Conservation (phyloP, 331 rosid species). For the Prunus yedoensis region DNA sequence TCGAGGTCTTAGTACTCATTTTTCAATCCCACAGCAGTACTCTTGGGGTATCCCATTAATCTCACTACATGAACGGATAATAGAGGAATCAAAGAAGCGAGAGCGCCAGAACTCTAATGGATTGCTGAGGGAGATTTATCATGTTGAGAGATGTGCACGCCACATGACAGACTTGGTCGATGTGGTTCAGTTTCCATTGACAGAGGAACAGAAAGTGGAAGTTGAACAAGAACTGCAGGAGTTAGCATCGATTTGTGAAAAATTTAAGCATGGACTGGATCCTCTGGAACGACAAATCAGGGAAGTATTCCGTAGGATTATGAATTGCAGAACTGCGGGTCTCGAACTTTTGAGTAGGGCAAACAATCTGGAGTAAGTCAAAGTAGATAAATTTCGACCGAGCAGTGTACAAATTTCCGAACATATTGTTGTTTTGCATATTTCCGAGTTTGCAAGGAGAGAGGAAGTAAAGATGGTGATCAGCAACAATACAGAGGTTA, state of each 20-base stretch:
- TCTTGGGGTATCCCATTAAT: constrained; percentile 62
- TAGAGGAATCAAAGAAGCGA: constrained; percentile 77
- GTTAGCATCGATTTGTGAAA: constrained; percentile 51
- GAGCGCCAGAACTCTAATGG: constrained; percentile 70
- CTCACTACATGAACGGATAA: constrained; percentile 62
- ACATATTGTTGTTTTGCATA: constrained; percentile 31
- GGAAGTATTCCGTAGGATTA: constrained; percentile 69
- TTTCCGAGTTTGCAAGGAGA: constrained; percentile 38
- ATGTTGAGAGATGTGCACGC: constrained; percentile 59
- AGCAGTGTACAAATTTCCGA: constrained; percentile 52
- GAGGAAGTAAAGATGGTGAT: neutral
- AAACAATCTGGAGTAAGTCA: constrained; percentile 37
- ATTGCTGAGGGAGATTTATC: constrained; percentile 84
- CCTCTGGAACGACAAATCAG: constrained; percentile 78
- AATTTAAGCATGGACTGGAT: constrained; percentile 60
- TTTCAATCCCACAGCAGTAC: constrained; percentile 63
- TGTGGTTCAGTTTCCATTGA: constrained; percentile 69
- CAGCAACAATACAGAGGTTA: constrained; percentile 9
- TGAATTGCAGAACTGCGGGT: constrained; percentile 72
- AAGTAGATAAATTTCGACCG: constrained; percentile 18
- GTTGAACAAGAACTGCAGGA: constrained; percentile 56
- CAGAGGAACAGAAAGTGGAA: constrained; percentile 61
- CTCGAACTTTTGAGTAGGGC: constrained; percentile 55
- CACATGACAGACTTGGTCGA: constrained; percentile 72
- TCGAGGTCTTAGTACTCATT: constrained; percentile 66